phyloP scores from a whole-genome alignment of 2,329 filamentous ascomycete genomes.

The Aspergillus unguis region DNA sequence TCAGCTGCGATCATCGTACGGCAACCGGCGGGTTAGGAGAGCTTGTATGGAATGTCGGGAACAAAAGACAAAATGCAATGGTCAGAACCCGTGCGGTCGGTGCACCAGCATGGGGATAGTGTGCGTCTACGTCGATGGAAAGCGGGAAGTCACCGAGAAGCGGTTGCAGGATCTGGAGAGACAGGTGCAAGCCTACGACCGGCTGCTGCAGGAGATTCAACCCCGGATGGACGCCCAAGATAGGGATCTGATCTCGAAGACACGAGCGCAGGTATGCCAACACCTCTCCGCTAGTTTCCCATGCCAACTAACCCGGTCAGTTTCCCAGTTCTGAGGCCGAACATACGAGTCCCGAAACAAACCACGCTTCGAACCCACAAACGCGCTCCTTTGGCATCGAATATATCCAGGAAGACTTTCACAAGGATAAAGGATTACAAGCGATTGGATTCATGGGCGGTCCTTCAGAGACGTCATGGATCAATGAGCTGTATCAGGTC shows the following conservation, averaged over 20 bases:
- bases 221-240: constrained; percentile 26
- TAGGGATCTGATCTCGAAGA: constrained; percentile 31
- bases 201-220: constrained; percentile 32
- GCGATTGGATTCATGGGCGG: constrained; percentile 44
- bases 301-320: constrained; percentile 1
- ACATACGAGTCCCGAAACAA: constrained; percentile 3
- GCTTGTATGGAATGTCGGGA: constrained; percentile 47
- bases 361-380: constrained; percentile 6
- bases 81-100: constrained; percentile 43
- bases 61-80: constrained; percentile 47
- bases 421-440: constrained; percentile 37
- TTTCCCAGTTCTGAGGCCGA: neutral
- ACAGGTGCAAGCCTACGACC: constrained; percentile 37
- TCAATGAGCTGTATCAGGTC: constrained; percentile 39
- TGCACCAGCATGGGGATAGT: constrained; percentile 39
- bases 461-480: constrained; percentile 44
- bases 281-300: too few species aligned
- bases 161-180: constrained; percentile 38
- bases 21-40: constrained; percentile 32
- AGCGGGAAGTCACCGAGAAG: constrained; percentile 43
- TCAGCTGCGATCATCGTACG: constrained; percentile 19
- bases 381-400: constrained; percentile 32
- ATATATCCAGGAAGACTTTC: constrained; percentile 44
- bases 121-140: constrained; percentile 45
- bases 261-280: constrained; percentile 32